Conservation (phyloP, 2,329 filamentous ascomycete species). For the Fusarium nurragi region DNA sequence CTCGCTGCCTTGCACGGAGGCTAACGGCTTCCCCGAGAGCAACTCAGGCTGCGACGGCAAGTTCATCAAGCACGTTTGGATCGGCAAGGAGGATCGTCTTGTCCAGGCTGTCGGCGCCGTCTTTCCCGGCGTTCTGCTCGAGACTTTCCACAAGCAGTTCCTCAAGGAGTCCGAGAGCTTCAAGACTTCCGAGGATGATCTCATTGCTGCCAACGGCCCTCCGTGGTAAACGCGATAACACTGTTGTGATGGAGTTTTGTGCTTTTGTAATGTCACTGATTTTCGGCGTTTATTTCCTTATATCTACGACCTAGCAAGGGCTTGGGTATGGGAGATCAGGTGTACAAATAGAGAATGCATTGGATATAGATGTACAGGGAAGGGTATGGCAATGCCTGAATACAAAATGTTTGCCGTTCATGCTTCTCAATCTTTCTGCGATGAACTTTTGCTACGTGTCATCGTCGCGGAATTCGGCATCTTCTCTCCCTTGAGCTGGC, state of each 20-base stretch:
- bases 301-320: background rate
- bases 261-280: background rate
- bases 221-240: constrained; percentile 3
- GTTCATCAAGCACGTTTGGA: constrained; percentile 57
- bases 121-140: constrained; percentile 50
- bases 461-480: background rate
- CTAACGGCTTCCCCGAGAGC: constrained; percentile 55
- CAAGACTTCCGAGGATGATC: constrained; percentile 23
- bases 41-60: constrained; percentile 51
- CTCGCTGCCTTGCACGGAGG: constrained; percentile 53
- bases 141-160: constrained; percentile 51
- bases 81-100: constrained; percentile 52
- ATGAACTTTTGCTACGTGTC: background rate
- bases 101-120: constrained; percentile 53
- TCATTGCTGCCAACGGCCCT: constrained; percentile 11
- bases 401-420: background rate
- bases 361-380: constrained; percentile 1
- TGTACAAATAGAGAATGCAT: constrained; percentile 24
- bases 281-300: constrained; percentile 5
- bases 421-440: fast-evolving
- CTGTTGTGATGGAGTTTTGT: background rate
- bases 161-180: constrained; percentile 39
- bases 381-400: background rate
- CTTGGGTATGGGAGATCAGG: background rate
- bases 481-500: background rate